phyloP scores from a whole-genome alignment of 352 stramenopile species.

The Pythium sp. region DNA sequence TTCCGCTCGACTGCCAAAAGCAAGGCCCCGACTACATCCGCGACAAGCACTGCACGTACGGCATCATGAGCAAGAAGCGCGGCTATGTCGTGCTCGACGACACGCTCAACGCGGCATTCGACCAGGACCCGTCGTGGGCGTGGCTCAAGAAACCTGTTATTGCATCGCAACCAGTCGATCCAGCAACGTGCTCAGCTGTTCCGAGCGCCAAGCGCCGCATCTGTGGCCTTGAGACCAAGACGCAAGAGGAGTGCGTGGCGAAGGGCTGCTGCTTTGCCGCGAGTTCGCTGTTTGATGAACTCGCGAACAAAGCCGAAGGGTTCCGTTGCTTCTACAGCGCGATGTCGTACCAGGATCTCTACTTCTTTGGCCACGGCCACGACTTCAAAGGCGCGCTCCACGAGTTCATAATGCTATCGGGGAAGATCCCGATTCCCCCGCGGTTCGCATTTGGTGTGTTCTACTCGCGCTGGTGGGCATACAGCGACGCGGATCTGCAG shows the following conservation, averaged over 20 bases:
- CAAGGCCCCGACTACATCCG: slow-evolving; percentile 27
- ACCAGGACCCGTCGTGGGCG: slow-evolving; percentile 24
- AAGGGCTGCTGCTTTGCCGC: slow-evolving; percentile 29
- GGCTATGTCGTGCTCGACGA: slow-evolving; percentile 41
- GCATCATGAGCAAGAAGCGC: slow-evolving; percentile 29
- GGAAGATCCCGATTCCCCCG: slow-evolving; percentile 33
- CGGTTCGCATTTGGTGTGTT: slow-evolving; percentile 37
- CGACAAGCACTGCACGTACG: slow-evolving; percentile 39
- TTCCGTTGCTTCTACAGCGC: slow-evolving; percentile 34
- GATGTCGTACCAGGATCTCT: slow-evolving; percentile 37
- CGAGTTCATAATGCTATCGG: slow-evolving; percentile 37
- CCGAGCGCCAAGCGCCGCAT: slow-evolving; percentile 19
- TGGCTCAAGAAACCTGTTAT: slow-evolving; percentile 20
- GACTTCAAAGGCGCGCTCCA: slow-evolving; percentile 35
- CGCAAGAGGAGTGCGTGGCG: slow-evolving; percentile 20
- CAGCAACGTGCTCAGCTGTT: slow-evolving; percentile 14
- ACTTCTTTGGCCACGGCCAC: slow-evolving; percentile 47
- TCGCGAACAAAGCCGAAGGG: slow-evolving; percentile 6
- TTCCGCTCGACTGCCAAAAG: slow-evolving; percentile 28
- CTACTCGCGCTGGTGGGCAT: slow-evolving; percentile 55
- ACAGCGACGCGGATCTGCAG: slow-evolving; percentile 35
- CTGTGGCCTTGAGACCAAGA: slow-evolving; percentile 24
- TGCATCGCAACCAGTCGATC: neutral
- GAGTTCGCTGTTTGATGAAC: slow-evolving; percentile 4
- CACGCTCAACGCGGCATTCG: slow-evolving; percentile 22